phyloP scores from a whole-genome alignment of 2,329 filamentous ascomycete genomes.

The Corinectria fuckeliana region DNA sequence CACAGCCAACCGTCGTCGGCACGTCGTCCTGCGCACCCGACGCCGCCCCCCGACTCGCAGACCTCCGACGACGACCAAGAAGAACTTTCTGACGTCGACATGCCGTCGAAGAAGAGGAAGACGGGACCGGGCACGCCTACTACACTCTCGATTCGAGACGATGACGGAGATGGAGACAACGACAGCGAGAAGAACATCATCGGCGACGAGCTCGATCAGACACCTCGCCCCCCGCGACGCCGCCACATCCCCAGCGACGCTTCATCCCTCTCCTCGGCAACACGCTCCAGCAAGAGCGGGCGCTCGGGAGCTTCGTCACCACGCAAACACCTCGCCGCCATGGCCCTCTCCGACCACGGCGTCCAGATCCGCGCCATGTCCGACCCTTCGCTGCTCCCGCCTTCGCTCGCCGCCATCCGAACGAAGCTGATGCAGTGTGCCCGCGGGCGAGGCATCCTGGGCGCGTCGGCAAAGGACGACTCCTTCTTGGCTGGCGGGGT shows the following conservation, averaged over 20 bases:
- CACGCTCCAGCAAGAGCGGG: neutral
- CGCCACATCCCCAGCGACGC: neutral
- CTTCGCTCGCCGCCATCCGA: neutral
- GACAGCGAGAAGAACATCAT: neutral
- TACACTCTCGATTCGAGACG: neutral
- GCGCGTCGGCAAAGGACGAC: neutral
- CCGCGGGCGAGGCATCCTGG: neutral
- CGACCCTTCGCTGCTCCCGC: neutral
- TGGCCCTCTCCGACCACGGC: neutral
- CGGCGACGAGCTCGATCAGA: neutral
- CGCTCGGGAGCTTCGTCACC: neutral
- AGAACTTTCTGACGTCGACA: neutral
- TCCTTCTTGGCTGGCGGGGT: neutral
- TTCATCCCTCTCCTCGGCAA: neutral
- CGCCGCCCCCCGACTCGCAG: neutral
- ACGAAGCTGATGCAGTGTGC: neutral
- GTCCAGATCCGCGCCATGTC: neutral
- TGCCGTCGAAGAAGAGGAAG: neutral
- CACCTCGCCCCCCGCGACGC: neutral
- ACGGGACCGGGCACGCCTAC: neutral
- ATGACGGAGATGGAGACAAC: neutral
- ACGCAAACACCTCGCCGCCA: neutral
- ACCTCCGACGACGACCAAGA: neutral
- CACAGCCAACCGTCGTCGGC: neutral
- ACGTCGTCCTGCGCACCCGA: neutral